Base-by-base conservation (phyloP, 192 early-diverging fungal genomes). In the Backusella macrospora region DNA sequence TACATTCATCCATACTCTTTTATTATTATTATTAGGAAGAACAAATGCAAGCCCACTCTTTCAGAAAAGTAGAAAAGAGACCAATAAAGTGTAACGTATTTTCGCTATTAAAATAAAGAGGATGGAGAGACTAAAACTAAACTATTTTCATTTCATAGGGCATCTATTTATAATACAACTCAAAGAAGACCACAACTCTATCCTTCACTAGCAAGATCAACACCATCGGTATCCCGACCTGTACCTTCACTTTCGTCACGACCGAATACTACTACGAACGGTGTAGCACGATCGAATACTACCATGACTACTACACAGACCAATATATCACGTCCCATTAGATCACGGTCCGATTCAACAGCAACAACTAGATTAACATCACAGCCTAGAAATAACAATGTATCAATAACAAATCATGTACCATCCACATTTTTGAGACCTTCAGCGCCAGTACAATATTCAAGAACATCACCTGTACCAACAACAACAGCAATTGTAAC, bases 51-150 rank as follows among this genome's bases (percentile, higher is more conserved):
- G 67, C 26, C 42, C 42, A 0, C 67, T 69, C 0, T 69, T 69
- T 14, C 67, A 45, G 26, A 45, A 44, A 26, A 69, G 42, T 10
- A 48, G 43, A 69, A 69, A 47, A 26, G 67, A 42, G 29, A 47
- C 67, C 10, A 69, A 13, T 26, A 69, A 69, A 47, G 67, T 45
- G 67, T 69, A 69, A 68, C 12, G 7, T 29, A 65, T 9, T 39
- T 12, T 0, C 8, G 29, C 21, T 64, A 29, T 34, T 9, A 7
- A 29, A 6, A 34, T 29, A 21, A 10, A 64, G 29, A 18, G 42
- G 6, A 64, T 10, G 4, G 42, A 43, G 6, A 43, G 10, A 43
- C 42, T 43, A 43, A 34, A 34, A 34, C 29, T 34, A 34, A 34
- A 34, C 0, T 29, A 6, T 64, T 64, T 9, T 64, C 26, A 16